Evolutionary conservation across 805 yeast species (phyloP).

Genomic region (Monosporozyma siamensis): DNA sequence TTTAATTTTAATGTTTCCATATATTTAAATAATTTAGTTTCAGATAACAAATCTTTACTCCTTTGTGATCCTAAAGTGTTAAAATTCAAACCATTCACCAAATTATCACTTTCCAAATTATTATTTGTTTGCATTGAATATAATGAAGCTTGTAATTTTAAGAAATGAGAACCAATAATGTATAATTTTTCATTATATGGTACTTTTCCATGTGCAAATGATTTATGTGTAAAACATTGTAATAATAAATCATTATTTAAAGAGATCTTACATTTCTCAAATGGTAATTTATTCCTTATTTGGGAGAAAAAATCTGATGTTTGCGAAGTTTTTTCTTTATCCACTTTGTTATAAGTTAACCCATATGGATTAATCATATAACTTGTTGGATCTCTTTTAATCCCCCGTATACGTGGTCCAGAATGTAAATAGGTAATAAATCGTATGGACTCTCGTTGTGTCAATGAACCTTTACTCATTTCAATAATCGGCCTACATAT

Average conservation of each 20-base stretch:
- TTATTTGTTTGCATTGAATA: slow-evolving; percentile 28
- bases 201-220: slow-evolving; percentile 82
- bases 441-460: slow-evolving; percentile 14
- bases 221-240: slow-evolving; percentile 86
- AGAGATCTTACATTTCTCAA: slow-evolving; percentile 22
- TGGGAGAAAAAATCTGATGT: slow-evolving; percentile 1
- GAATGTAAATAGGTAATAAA: slow-evolving; percentile 34
- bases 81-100: slow-evolving; percentile 41
- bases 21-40: slow-evolving; percentile 42
- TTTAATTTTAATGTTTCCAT: slow-evolving; percentile 42
- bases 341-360: slow-evolving; percentile 40
- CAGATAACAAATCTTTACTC: slow-evolving; percentile 44
- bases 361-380: slow-evolving; percentile 43
- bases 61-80: slow-evolving; percentile 50
- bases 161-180: slow-evolving; percentile 56
- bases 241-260: slow-evolving; percentile 55
- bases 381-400: slow-evolving; percentile 61
- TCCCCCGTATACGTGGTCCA: slow-evolving; percentile 55
- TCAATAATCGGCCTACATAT: neutral
- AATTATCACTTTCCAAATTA: neutral
- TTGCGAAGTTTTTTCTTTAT: slow-evolving; percentile 37
- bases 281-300: slow-evolving; percentile 17
- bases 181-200: slow-evolving; percentile 86
- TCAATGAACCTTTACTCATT: neutral
- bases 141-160: slow-evolving; percentile 36